Conservation (phyloP, 208 protist genomes). For the Endotrypanum monterogeii region DNA sequence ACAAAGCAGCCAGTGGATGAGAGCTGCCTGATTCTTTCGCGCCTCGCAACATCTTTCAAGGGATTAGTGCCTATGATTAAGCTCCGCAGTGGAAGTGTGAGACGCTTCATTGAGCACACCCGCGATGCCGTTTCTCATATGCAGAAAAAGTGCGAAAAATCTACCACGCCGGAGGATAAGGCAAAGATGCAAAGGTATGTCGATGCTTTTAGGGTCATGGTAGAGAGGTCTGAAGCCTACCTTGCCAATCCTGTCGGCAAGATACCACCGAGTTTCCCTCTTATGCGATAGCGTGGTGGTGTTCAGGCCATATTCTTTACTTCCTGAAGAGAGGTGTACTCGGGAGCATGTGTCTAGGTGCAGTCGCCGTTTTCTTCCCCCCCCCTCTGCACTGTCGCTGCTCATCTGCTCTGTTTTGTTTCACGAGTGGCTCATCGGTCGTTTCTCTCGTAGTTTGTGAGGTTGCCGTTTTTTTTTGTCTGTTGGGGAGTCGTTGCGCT, state of each 20-base stretch:
- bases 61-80: slow-evolving; percentile 27
- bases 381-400: background rate
- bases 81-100: slow-evolving; percentile 34
- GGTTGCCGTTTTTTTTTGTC: slow-evolving; percentile 12
- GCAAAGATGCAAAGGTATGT: slow-evolving; percentile 28
- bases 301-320: background rate
- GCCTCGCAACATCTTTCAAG: slow-evolving; percentile 27
- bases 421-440: background rate
- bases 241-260: slow-evolving; percentile 27
- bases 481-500: background rate
- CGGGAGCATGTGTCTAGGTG: too few species aligned
- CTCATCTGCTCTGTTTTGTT: background rate
- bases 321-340: too few species aligned
- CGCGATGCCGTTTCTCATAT: slow-evolving; percentile 21
- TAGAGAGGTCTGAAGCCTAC: slow-evolving; percentile 31
- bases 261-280: slow-evolving; percentile 29
- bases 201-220: slow-evolving; percentile 31
- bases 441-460: slow-evolving; percentile 11
- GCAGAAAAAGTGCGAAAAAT: slow-evolving; percentile 14
- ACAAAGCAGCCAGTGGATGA: slow-evolving; percentile 38
- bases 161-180: slow-evolving; percentile 33
- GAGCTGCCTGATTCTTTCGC: slow-evolving; percentile 30
- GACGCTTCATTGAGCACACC: slow-evolving; percentile 34
- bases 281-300: slow-evolving; percentile 7
- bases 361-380: slow-evolving; percentile 1